Evolutionary conservation across 352 stramenopile species (phyloP), one percentile per base, ranked within the genome.

Genomic region (Pythium guiyangense): DNA sequence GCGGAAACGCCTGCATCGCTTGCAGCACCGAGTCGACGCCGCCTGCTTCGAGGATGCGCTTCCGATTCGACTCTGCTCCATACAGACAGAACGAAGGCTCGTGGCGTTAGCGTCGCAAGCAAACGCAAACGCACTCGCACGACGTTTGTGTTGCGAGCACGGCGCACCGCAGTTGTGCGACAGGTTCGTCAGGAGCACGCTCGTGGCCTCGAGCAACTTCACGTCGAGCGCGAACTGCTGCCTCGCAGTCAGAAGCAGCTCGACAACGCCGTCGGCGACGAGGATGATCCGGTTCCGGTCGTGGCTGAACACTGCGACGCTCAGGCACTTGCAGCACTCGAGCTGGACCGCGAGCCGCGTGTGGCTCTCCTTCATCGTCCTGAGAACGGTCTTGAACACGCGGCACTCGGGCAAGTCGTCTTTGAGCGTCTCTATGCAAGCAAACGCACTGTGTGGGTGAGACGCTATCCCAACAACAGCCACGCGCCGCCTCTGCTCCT

Each of bases 131-230:
- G n/a, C n/a, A n/a, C n/a, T n/a, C n/a, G n/a, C 47, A 59, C 44
- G 44, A 51, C 26, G 5, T 15, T 63, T 27, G 25, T 60, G 65
- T n/a, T 54, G 57, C n/a, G n/a, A n/a, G n/a, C n/a, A n/a, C n/a
- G n/a, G n/a, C 62, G 57, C 70, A 79, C 75, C 77, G 51, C 84
- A 86, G 37, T 96, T 89, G 53, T 92, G 82, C 1, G 91, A 75
- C 14, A 97, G 72, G 60, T 97, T 97, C 10, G 87, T 92, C 17
- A 97, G 57, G 29, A 86, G 54, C 27, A 85, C n/a, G n/a, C n/a
- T n/a, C n/a, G n/a, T n/a, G n/a, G n/a, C n/a, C n/a, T n/a, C n/a
- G n/a, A n/a, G n/a, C n/a, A n/a, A n/a, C n/a, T n/a, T n/a, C n/a
- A n/a, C n/a, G n/a, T n/a, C n/a, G n/a, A n/a, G n/a, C n/a, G n/a